Evolutionary conservation across 2,329 filamentous ascomycete genomes (phyloP).

Genomic region (Fusarium lateritium): DNA sequence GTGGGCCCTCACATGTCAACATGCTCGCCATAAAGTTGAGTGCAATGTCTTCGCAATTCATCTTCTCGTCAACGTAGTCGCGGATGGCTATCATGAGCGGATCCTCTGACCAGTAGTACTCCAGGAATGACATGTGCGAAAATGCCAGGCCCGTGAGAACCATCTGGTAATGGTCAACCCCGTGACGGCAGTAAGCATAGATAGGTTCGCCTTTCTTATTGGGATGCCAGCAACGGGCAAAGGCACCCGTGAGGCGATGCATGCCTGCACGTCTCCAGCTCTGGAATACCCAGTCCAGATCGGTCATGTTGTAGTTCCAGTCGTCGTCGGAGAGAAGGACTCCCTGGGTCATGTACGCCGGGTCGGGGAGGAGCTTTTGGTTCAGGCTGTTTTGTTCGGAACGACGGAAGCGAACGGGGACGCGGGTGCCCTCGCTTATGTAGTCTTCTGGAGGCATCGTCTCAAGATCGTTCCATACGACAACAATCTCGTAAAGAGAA

Average conservation of each 20-base stretch:
- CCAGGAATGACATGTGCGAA: slow-evolving; percentile 54
- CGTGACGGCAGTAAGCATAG: slow-evolving; percentile 50
- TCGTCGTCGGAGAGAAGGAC: slow-evolving; percentile 58
- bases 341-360: slow-evolving; percentile 53
- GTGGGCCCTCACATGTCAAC: slow-evolving; percentile 52
- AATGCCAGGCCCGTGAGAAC: slow-evolving; percentile 57
- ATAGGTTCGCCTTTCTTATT: slow-evolving; percentile 43
- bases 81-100: slow-evolving; percentile 49
- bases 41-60: slow-evolving; percentile 59
- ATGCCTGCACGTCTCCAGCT: slow-evolving; percentile 54
- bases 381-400: slow-evolving; percentile 54
- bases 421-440: slow-evolving; percentile 44
- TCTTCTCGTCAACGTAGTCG: slow-evolving; percentile 52
- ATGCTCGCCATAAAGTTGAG: slow-evolving; percentile 54
- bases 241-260: slow-evolving; percentile 53
- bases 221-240: slow-evolving; percentile 51
- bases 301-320: slow-evolving; percentile 54
- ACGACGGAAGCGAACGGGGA: slow-evolving; percentile 52
- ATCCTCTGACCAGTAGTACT: slow-evolving; percentile 55
- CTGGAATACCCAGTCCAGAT: slow-evolving; percentile 58
- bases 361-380: slow-evolving; percentile 55
- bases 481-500: slow-evolving; percentile 54
- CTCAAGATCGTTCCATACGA: slow-evolving; percentile 56
- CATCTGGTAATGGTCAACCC: slow-evolving; percentile 51
- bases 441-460: slow-evolving; percentile 47